phyloP scores from a whole-genome alignment of 345 rosid species.

The Lagerstroemia speciosa region DNA sequence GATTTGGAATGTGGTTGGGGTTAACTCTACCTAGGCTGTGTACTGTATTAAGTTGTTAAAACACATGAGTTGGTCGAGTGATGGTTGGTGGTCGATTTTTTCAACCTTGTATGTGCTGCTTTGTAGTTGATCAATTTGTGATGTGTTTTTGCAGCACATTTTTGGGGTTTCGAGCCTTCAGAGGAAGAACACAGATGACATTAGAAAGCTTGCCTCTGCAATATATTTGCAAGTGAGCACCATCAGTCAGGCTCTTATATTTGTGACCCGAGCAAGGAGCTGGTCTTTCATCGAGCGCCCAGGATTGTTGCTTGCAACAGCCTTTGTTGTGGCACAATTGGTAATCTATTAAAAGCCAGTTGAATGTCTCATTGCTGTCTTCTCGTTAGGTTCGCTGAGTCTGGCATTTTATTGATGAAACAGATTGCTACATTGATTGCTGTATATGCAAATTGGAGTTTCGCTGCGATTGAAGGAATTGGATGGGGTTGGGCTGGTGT shows the following conservation, averaged over 20 bases:
- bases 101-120: not conserved
- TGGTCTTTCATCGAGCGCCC: slow-evolving; percentile 57
- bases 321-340: slow-evolving; percentile 45
- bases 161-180: slow-evolving; percentile 53
- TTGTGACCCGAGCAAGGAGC: slow-evolving; percentile 48
- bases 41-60: not conserved
- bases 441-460: slow-evolving; percentile 50
- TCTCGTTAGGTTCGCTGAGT: not conserved
- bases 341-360: slow-evolving; percentile 9
- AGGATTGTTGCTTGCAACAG: slow-evolving; percentile 34
- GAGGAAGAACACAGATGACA: slow-evolving; percentile 17
- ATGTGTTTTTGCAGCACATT: slow-evolving; percentile 21
- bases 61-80: not conserved
- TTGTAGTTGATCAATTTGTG: not conserved
- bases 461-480: slow-evolving; percentile 40
- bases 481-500: slow-evolving; percentile 69
- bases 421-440: slow-evolving; percentile 51
- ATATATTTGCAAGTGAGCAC: slow-evolving; percentile 58
- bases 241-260: slow-evolving; percentile 61
- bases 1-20: no score
- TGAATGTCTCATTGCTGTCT: not conserved
- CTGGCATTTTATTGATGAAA: slow-evolving; percentile 4
- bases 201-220: slow-evolving; percentile 46
- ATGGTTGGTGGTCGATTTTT: not conserved
- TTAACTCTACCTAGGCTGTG: no score